A percentile compares a stretch with the other conserved stretches of the same genome.
Evolutionary conservation across 2,329 filamentous ascomycete genomes (phyloP).

Genomic region (Tolypocladium sp.): DNA sequence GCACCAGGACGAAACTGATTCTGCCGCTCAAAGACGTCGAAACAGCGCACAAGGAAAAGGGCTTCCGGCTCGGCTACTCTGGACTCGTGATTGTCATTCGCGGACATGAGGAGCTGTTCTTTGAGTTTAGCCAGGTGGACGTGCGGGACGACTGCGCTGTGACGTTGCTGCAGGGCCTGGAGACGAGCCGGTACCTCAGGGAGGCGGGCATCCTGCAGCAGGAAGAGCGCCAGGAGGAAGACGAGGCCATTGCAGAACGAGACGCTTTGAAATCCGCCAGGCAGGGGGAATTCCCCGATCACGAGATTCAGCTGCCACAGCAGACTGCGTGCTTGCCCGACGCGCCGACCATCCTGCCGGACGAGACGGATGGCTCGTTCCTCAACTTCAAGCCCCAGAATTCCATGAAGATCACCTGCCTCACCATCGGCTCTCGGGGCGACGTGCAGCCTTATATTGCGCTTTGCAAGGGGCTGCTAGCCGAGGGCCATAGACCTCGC

Average conservation of each 20-base stretch:
- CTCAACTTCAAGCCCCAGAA: slow-evolving; percentile 82
- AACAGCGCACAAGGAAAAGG: slow-evolving; percentile 89
- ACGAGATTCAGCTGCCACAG: slow-evolving; percentile 40
- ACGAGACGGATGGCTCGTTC: slow-evolving; percentile 80
- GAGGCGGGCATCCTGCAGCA: slow-evolving; percentile 60
- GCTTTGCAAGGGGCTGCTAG: slow-evolving; percentile 79
- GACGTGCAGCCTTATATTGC: slow-evolving; percentile 98
- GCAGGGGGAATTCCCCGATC: slow-evolving; percentile 38
- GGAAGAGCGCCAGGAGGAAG: slow-evolving; percentile 61
- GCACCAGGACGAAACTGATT: slow-evolving; percentile 86
- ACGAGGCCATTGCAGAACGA: slow-evolving; percentile 71
- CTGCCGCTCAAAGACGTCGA: slow-evolving; percentile 86
- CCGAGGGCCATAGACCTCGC: slow-evolving; percentile 74
- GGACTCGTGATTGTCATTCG: slow-evolving; percentile 88
- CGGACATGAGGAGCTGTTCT: slow-evolving; percentile 92
- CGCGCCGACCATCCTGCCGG: slow-evolving; percentile 72
- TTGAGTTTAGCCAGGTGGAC: slow-evolving; percentile 75
- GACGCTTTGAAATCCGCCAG: slow-evolving; percentile 71
- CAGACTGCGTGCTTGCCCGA: slow-evolving; percentile 39
- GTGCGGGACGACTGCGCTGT: slow-evolving; percentile 82
- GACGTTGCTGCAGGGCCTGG: slow-evolving; percentile 68
- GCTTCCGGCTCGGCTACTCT: slow-evolving; percentile 84
- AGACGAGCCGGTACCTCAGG: slow-evolving; percentile 59
- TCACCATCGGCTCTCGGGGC: slow-evolving; percentile 91
- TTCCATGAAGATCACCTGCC: slow-evolving; percentile 75